Evolutionary conservation across 2,329 filamentous ascomycete genomes (phyloP).

Genomic region (Tympanopsis confertula): DNA sequence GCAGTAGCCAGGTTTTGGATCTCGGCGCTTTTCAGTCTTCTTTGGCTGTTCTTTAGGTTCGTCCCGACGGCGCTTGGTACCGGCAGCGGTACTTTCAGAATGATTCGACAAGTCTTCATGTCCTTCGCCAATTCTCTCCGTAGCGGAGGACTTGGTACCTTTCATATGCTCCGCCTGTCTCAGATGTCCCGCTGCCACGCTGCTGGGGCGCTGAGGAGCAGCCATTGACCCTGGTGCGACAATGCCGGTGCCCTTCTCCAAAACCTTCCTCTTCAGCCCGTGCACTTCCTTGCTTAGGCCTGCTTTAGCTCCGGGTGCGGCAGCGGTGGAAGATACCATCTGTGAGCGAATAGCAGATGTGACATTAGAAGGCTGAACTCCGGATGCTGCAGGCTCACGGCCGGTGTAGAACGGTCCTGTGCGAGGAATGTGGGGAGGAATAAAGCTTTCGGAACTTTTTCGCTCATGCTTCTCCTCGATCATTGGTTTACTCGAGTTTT

Average conservation of each 20-base stretch:
- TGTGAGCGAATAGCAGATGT: constrained; percentile 95
- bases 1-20: constrained; percentile 91
- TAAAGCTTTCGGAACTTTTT: background rate
- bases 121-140: background rate
- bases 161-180: too few species aligned
- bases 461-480: background rate
- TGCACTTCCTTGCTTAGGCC: constrained; percentile 92
- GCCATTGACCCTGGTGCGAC: background rate
- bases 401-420: constrained; percentile 44
- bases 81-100: background rate
- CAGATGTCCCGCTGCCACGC: too few species aligned
- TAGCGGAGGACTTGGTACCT: background rate
- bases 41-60: constrained; percentile 19
- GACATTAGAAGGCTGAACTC: constrained; percentile 81
- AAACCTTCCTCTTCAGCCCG: constrained; percentile 80
- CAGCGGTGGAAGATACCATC: constrained; percentile 91
- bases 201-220: background rate
- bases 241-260: constrained; percentile 54
- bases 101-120: background rate
- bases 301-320: constrained; percentile 73
- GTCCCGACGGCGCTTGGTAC: background rate
- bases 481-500: too few species aligned
- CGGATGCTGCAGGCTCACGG: constrained; percentile 85
- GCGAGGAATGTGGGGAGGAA: constrained; percentile 22
- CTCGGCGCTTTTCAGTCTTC: constrained; percentile 59